Base-by-base conservation (phyloP, 164 flowering plant species). In the Liriodendron chinense region DNA sequence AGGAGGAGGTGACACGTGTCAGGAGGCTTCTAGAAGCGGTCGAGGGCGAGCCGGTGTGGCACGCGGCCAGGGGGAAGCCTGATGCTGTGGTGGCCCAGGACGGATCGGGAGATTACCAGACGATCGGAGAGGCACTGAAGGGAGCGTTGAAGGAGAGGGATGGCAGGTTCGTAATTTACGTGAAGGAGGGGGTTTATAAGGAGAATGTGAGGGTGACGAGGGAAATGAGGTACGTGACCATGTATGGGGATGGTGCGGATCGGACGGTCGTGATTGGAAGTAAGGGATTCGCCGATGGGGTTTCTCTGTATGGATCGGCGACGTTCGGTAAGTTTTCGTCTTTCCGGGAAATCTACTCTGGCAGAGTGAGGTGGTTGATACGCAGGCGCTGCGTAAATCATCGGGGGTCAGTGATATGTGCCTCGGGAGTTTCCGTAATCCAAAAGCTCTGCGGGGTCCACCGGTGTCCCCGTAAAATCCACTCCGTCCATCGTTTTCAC, bases 181-280 rank as follows among this genome's bases (percentile, higher is more conserved):
- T 90, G 14, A 90, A 90, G 82, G 83, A 71, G 18, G 93, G 93
- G n/a, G 75, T 85, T 47, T 90, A 90, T 22, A 8, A 83, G 2
- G 91, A 90, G 77, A 56, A 74, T 3, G 73, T 88, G 2, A 3
- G 4, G 57, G 1, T 89, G 65, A 63, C 28, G 23, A 79, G 67
- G 73, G 21, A 7, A 56, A 70, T 81, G 82, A 83, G 74, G 47
- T 9, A 84, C 64, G 68, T 89, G 21, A 57, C 83, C 70, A 9
- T 88, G 76, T 71, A 87, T 49, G 93, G 93, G 1, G 93, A 88
- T 69, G 93, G 93, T 23, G 74, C 81, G 0, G 71, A 76, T 0
- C 82, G 83, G 81, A 89, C 93, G 22, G 73, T 70, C 67, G 82
- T 89, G 81, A 81, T 87, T 7, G 84, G 82, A 1, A 79, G 74